Base-by-base conservation (phyloP, 2,329 filamentous ascomycete species). In the Stenocarpella maydis region DNA sequence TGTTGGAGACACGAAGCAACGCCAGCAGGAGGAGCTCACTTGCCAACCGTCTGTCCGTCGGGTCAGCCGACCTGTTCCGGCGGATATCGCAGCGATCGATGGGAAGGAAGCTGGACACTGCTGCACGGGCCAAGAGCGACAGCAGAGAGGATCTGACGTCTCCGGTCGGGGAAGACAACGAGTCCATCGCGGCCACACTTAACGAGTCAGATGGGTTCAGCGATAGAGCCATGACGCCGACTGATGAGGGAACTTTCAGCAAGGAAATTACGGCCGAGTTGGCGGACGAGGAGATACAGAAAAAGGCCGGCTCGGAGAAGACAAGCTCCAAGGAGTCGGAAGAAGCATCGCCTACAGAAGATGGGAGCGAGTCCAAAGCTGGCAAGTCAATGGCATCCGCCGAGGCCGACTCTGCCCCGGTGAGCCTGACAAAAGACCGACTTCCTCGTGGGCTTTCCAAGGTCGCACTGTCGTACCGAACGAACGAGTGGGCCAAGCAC, bases 401-500 rank as follows among this genome's bases (percentile, higher is more conserved):
- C 0, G 76, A 67, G 14, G 45, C 74, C 1, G 79, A 79, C 2
- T 85, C 86, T 2, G 80, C 81, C 17, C 78, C 81, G 9, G 79
- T 79, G 19, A 87, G 81, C 55, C 78, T 92, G 69, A 89, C 86
- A 6, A 86, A 85, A 72, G 88, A 89, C 4, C 85, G 85, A 14
- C 85, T 97, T 12, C 92, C 93, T 0, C 82, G 85, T n/a, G 88
- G 89, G 15, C 80, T 94, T 41, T 96, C 94, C 1, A 91, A 88
- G 71, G 87, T 97, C 10, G 91, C 94, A 1, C 83, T 93, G 77
- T 92, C 92, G 0, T 97, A 96, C 77, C 89, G 95, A 69, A 98
- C 94, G 1, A 97, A 97, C 73, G 95, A 98, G 80, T 98, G 95
- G 95, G 94, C 94, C 0, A 98, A 97, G 78, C 94, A 97, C 78